Percentiles rank a stretch among this genome's conserved stretches.
phyloP scores from a whole-genome alignment of 164 flowering plant species.

The Cinnamomum micranthum region DNA sequence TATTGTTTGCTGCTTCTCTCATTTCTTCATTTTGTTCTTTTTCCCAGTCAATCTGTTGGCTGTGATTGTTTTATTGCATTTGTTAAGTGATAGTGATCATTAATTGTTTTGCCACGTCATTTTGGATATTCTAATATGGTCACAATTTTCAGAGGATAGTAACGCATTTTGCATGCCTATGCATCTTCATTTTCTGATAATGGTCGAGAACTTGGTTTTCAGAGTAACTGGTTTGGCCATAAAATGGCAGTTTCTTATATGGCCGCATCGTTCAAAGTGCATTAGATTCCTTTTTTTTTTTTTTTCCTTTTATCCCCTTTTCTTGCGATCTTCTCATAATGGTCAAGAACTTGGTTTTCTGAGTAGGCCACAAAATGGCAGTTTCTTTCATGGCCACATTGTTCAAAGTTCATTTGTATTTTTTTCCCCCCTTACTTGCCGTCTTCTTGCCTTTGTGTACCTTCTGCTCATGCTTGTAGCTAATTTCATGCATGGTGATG shows the following conservation, averaged over 20 bases:
- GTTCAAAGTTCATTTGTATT: background rate
- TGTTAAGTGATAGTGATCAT: background rate
- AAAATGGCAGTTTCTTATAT: background rate
- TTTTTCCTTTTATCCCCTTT: background rate
- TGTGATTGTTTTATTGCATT: background rate
- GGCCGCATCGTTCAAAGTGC: background rate
- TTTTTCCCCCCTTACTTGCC: background rate
- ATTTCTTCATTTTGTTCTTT: background rate
- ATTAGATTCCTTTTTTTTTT: background rate
- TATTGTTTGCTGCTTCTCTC: conserved; percentile 12
- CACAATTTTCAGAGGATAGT: background rate
- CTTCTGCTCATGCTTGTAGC: no score
- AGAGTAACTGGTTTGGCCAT: no score
- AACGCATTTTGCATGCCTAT: background rate
- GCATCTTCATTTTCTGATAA: background rate
- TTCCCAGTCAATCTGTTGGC: background rate
- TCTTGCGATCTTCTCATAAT: background rate
- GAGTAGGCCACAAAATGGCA: no score
- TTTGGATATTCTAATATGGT: background rate
- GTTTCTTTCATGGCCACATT: background rate
- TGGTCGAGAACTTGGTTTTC: background rate
- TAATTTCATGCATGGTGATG: no score
- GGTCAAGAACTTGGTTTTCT: background rate
- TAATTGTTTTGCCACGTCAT: background rate
- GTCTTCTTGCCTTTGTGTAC: background rate